Evolutionary conservation across 139 green algal genomes (phyloP), one percentile per base, ranked within the genome.

Genomic region (Haematococcus lacustris): DNA sequence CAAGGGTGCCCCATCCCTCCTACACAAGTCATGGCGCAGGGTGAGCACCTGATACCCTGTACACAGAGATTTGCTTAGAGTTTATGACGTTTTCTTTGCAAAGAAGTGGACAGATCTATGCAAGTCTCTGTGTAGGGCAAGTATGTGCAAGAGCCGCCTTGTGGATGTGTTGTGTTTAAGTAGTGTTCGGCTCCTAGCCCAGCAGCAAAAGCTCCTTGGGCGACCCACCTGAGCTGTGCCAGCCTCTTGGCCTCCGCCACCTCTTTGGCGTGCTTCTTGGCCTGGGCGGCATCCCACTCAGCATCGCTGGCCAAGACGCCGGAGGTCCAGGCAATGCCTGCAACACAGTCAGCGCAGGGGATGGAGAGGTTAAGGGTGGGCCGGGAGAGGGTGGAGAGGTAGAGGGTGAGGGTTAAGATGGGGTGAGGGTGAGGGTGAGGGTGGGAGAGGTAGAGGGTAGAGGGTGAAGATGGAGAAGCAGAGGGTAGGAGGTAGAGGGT

Each of bases 321-420:
- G 2, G 86, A 86, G 3, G 78, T 79, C 86, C 86, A 91, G 17
- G 62, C n/a, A 6, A 84, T 73, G 35, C 62, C 84, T 81, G 77
- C 64, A 71, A 40, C n/a, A n/a, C n/a, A n/a, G n/a, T n/a, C n/a
- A n/a, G n/a, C n/a, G n/a, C n/a, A n/a, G n/a, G n/a, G n/a, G n/a
- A n/a, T n/a, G n/a, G n/a, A n/a, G 23, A 64, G 9, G 53, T 64
- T 64, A 26, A 30, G n/a, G n/a, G n/a, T n/a, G n/a, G n/a, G n/a
- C n/a, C n/a, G n/a, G n/a, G n/a, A n/a, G n/a, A n/a, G n/a, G 53
- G 26, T 64, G 53, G 4, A 30, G 23, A 26, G 53, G 30, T 21
- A 9, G 26, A 35, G 53, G 4, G 26, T 30, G 53, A 35, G 53
- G 4, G 26, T 64, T 4, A 32, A 23, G 21, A 30, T 64, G 53